These are phyloP conservation scores for Nectriaceae sp. DNA, from an alignment of 2,329 filamentous ascomycete species.

Conservation along the genomic window DNA sequence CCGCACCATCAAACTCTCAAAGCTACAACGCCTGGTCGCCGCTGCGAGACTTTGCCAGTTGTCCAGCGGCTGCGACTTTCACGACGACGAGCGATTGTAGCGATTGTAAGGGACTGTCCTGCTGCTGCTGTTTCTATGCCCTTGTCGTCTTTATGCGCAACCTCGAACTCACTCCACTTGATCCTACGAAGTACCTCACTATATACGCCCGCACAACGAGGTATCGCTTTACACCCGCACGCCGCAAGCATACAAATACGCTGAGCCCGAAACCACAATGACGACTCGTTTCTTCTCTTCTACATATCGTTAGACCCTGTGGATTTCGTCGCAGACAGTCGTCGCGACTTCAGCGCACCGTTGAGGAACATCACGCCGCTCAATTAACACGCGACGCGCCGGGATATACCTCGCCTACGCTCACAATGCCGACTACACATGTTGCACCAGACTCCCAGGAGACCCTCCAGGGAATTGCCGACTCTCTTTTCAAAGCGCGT, in stretches of 20 bases:
- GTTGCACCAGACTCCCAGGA: slow-evolving; percentile 53
- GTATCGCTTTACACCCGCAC: too few species aligned
- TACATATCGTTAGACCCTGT: slow-evolving; percentile 12
- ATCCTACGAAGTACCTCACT: slow-evolving; percentile 1
- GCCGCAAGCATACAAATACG: not conserved
- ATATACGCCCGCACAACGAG: too few species aligned
- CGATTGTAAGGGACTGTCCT: too few species aligned
- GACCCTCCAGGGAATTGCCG: slow-evolving; percentile 65
- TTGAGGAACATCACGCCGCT: not conserved
- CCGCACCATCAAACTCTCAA: not conserved
- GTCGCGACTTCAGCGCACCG: not conserved
- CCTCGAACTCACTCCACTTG: not conserved
- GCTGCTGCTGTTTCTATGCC: too few species aligned
- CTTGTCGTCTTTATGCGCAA: too few species aligned
- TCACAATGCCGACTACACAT: slow-evolving; percentile 60
- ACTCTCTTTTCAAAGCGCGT: slow-evolving; percentile 62
- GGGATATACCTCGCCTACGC: slow-evolving; percentile 16
- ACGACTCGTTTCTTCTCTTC: slow-evolving; percentile 10
- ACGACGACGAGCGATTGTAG: too few species aligned
- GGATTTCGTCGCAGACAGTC: slow-evolving; percentile 2
- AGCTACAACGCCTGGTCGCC: not conserved
- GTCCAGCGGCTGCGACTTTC: not conserved
- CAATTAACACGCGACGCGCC: slow-evolving; percentile 27
- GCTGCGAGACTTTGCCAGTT: not conserved
- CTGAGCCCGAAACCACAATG: slow-evolving; percentile 18